Evolutionary conservation across 257 asterid genomes (phyloP).

Genomic region (Fraxinus anomala): DNA sequence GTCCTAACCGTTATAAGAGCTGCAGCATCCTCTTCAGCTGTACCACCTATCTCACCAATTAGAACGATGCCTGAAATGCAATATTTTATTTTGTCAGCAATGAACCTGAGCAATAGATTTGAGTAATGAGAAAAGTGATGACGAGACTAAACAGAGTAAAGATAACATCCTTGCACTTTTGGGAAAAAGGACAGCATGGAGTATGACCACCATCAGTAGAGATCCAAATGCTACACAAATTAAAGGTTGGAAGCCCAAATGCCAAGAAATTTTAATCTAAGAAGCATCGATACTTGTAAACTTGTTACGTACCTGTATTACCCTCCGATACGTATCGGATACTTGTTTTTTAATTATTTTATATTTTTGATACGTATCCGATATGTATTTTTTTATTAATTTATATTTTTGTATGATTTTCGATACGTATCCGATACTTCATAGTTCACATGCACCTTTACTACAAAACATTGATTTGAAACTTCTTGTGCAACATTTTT

Average conservation of each 20-base stretch:
- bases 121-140: not conserved
- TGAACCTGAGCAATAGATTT: not conserved
- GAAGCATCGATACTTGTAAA: no score
- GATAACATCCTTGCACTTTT: not conserved
- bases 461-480: no score
- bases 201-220: not conserved
- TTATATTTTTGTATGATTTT: no score
- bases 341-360: no score
- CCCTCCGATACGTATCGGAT: no score
- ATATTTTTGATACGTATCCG: no score
- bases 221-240: not conserved
- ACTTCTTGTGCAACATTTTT: no score
- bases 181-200: not conserved
- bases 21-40: constrained; percentile 98
- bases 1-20: constrained; percentile 81
- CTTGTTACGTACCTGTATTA: no score
- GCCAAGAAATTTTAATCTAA: not conserved
- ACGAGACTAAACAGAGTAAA: not conserved
- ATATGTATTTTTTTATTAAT: no score
- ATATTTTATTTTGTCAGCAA: constrained; percentile 1
- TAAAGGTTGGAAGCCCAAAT: not conserved
- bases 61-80: constrained; percentile 73
- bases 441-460: no score
- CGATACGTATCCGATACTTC: no score
- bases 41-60: constrained; percentile 97